Base-by-base conservation (phyloP, 176 grass and related monocot genomes). In the Themeda triandra region DNA sequence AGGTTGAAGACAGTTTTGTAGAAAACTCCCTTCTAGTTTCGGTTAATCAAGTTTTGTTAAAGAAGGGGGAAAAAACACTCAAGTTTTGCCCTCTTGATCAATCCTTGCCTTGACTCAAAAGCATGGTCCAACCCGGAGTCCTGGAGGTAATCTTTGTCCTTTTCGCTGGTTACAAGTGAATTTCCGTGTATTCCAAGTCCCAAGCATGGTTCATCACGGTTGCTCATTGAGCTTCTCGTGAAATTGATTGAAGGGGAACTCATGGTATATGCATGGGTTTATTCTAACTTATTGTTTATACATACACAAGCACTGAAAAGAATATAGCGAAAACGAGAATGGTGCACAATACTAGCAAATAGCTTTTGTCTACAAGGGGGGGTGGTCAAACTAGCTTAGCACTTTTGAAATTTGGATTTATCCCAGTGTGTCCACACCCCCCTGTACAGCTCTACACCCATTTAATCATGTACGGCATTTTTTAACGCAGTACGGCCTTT, bases 1-100 rank as follows among this genome's bases (percentile, higher is more conserved):
- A 78, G 12, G 18, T 73, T 68, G 84, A n/a, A 4, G 74, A 69
- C 40, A 29, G 10, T 56, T 87, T 87, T 86, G 21, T 74, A 62
- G 13, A 21, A 17, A 46, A 60, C 66, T 3, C 44, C 83, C 36
- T 63, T 8, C 30, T 0, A 1, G 48, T 69, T 90, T 48, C 8
- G 13, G 37, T 73, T 40, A 75, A 74, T 74, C 72, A 27, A 13
- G 29, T 4, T 36, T 12, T 13, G 4, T 2, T 4, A 13, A 21
- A 24, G 33, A 0, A 53, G 60, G 36, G 39, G 56, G 76, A 10
- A 8, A 45, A n/a, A n/a, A 0, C 17, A 66, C 18, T 30, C 15
- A 6, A 15, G 15, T 45, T 31, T 31, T 64, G 12, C 29, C 58
- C 15, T 35, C 15, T 35, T 48, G 74, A 59, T 69, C 41, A 36